A percentile compares a stretch with the other conserved stretches of the same genome.
Conservation (phyloP, 108 stramenopile genomes). For the Skeletonema menzelii region DNA sequence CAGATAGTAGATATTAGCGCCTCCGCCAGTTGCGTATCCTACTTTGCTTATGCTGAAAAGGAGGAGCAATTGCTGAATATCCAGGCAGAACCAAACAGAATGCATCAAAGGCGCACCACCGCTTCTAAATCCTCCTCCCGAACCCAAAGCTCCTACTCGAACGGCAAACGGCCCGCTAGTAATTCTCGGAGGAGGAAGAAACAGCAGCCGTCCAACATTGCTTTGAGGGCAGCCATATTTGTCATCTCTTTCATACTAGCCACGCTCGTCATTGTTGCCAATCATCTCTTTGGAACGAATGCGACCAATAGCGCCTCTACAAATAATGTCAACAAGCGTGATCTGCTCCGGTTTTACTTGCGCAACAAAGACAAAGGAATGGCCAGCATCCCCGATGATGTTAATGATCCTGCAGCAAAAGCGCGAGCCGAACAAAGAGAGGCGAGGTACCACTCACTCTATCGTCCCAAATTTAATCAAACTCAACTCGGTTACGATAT, state of each 20-base stretch:
- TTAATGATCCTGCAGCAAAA: background rate
- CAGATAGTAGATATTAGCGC: no score
- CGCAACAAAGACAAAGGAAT: background rate
- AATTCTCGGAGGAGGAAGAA: background rate
- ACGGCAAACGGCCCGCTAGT: background rate
- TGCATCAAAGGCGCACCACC: background rate
- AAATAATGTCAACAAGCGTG: background rate
- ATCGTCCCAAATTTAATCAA: constrained; percentile 21
- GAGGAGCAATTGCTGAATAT: no score
- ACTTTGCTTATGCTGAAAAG: no score
- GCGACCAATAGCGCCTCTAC: background rate
- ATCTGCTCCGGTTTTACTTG: background rate
- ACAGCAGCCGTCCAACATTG: background rate
- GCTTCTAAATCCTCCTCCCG: background rate
- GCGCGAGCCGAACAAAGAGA: background rate
- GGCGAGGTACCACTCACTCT: constrained; percentile 4
- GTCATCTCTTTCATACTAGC: background rate
- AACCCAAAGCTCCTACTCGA: background rate
- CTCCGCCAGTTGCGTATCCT: no score
- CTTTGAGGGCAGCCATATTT: background rate
- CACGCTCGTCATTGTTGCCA: background rate
- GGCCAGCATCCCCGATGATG: background rate
- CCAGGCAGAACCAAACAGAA: no score
- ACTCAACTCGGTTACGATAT: constrained; percentile 51
- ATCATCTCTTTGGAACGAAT: background rate